These are phyloP conservation scores for Filosporella fistucella DNA, from an alignment of 495 filamentous ascomycete species.

Conservation along the genomic window DNA sequence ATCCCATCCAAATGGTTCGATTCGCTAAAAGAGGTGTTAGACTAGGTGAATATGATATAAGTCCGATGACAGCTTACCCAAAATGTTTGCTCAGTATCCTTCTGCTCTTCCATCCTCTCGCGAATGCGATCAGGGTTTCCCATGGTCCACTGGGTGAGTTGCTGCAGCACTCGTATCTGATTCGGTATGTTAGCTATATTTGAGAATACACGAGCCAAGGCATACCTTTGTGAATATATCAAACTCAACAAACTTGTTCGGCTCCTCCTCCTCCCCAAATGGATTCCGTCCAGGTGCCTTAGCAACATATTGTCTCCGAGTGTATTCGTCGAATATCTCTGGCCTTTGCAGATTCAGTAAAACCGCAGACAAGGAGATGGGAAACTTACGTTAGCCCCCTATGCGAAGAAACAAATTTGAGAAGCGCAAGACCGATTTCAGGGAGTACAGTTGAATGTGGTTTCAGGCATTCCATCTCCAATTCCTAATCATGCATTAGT, in stretches of 20 bases:
- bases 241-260: conserved; percentile 71
- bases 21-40: conserved; percentile 53
- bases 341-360: conserved; percentile 42
- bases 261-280: conserved; percentile 73
- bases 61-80: conserved; percentile 58
- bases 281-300: conserved; percentile 81
- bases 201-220: not conserved
- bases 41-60: conserved; percentile 18
- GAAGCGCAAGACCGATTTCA: conserved; percentile 79
- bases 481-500: conserved; percentile 51
- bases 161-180: conserved; percentile 79
- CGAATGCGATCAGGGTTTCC: conserved; percentile 79
- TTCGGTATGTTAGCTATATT: not conserved
- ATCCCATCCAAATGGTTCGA: conserved; percentile 90
- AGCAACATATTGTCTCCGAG: conserved; percentile 79
- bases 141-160: conserved; percentile 88
- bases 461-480: conserved; percentile 85
- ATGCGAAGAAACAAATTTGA: conserved; percentile 93
- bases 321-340: conserved; percentile 92
- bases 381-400: conserved; percentile 76
- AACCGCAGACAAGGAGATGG: conserved; percentile 1
- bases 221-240: conserved; percentile 72
- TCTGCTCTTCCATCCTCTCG: conserved; percentile 79
- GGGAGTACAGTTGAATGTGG: conserved; percentile 68
- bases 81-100: conserved; percentile 71